Conservation (phyloP, 2,329 filamentous ascomycete species). For the Phaeoacremonium minimum region DNA sequence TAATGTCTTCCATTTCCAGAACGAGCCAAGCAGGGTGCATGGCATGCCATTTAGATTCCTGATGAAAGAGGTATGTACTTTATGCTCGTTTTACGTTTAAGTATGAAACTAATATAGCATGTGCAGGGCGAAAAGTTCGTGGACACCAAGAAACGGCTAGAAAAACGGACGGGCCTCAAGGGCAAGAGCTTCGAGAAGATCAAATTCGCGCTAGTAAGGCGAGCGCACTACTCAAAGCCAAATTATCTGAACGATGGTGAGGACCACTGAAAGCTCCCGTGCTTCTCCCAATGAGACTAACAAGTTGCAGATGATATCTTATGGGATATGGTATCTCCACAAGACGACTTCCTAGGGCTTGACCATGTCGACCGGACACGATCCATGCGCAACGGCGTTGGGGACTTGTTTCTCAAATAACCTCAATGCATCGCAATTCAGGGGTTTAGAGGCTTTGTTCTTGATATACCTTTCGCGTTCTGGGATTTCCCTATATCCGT, state of each 20-base stretch:
- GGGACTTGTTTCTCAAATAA: constrained; percentile 56
- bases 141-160: constrained; percentile 91
- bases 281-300: constrained; percentile 15
- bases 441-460: background rate
- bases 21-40: constrained; percentile 78
- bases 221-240: constrained; percentile 70
- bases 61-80: constrained; percentile 67
- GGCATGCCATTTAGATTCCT: constrained; percentile 90
- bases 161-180: constrained; percentile 89
- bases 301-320: constrained; percentile 50
- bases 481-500: background rate
- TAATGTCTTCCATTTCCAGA: constrained; percentile 87
- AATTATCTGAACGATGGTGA: constrained; percentile 84
- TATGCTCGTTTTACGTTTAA: too few relatives aligned
- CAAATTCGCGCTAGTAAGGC: constrained; percentile 81
- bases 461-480: background rate
- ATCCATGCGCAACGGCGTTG: constrained; percentile 52
- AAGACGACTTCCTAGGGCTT: constrained; percentile 61
- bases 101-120: constrained; percentile 12
- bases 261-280: constrained; percentile 21
- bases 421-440: constrained; percentile 1
- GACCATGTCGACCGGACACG: constrained; percentile 63
- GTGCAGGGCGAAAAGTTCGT: constrained; percentile 75
- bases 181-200: constrained; percentile 99
- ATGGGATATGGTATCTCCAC: constrained; percentile 43